These are phyloP conservation scores for Dendrobium officinale DNA, from an alignment of 106 monocot species.

Conservation along the genomic window DNA sequence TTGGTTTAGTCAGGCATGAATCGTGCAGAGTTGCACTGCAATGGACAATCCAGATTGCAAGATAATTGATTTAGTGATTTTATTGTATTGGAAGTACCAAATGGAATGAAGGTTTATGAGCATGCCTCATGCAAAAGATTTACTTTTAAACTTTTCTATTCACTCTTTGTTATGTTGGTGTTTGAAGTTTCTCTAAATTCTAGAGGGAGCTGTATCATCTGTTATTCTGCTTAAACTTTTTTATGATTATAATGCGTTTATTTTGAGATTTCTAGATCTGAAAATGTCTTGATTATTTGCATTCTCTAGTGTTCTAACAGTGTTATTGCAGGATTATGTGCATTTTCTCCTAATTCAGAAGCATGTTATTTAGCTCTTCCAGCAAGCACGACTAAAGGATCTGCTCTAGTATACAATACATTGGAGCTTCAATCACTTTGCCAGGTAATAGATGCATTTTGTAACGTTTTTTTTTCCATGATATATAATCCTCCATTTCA, in stretches of 20 bases:
- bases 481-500: background rate
- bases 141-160: background rate
- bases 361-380: slow-evolving; percentile 91
- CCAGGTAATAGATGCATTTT: slow-evolving; percentile 44
- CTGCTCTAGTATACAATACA: slow-evolving; percentile 78
- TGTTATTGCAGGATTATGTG: slow-evolving; percentile 73
- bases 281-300: background rate
- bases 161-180: background rate
- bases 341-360: slow-evolving; percentile 81
- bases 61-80: background rate
- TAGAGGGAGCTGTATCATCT: background rate
- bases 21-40: background rate
- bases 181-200: background rate
- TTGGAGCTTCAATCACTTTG: slow-evolving; percentile 73
- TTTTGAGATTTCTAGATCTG: background rate
- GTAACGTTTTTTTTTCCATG: background rate
- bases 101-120: background rate
- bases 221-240: background rate
- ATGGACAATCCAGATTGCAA: background rate
- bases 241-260: background rate
- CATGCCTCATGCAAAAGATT: too few species aligned
- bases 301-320: background rate
- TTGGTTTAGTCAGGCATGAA: background rate
- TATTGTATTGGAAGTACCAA: background rate
- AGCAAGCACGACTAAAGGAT: slow-evolving; percentile 86